phyloP scores from a whole-genome alignment of 2,329 filamentous ascomycete species.

The Rutstroemia sp. region DNA sequence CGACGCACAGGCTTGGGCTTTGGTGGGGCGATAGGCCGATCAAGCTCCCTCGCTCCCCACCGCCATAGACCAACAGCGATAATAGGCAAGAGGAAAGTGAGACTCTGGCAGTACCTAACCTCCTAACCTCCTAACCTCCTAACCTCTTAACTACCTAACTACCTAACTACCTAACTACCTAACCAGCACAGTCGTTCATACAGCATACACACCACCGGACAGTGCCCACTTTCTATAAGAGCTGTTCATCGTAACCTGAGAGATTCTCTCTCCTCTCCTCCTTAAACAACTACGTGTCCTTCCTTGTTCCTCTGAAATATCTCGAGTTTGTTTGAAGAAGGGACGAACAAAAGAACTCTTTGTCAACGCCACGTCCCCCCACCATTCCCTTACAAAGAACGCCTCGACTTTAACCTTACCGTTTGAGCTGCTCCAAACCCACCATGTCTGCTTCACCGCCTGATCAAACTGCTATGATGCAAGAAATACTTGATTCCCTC shows the following conservation, averaged over 20 bases:
- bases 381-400: no score
- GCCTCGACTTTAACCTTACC: not conserved
- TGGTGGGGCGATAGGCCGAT: not conserved
- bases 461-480: conserved; percentile 33
- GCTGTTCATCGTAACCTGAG: not conserved
- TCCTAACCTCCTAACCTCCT: not conserved
- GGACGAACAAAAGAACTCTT: no score
- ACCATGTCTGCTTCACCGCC: conserved; percentile 14
- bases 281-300: not conserved
- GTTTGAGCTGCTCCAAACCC: not conserved
- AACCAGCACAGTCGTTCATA: not conserved
- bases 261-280: not conserved
- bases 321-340: no score
- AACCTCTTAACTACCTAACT: no score
- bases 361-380: no score
- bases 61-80: not conserved
- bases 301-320: not conserved
- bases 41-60: not conserved
- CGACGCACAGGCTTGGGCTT: not conserved
- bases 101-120: not conserved
- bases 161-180: not conserved
- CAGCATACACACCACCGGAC: not conserved
- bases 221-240: conserved; percentile 1
- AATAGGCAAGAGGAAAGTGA: not conserved
- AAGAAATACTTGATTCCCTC: conserved; percentile 48